phyloP scores from a whole-genome alignment of 2,329 filamentous ascomycete species.

The Leptographium flavum region DNA sequence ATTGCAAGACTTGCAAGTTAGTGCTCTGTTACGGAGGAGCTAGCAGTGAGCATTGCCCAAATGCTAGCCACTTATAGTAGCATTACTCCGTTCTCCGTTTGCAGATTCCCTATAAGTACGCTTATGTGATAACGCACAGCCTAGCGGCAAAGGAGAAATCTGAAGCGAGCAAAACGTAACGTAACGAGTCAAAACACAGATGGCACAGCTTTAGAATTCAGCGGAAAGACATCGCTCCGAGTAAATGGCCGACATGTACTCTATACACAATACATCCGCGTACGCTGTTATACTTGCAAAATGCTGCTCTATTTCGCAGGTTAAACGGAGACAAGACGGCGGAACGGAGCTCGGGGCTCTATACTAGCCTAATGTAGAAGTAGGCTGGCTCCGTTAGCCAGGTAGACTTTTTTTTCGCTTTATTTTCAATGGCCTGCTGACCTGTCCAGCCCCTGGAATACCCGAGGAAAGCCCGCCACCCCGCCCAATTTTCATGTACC shows the following conservation, averaged over 20 bases:
- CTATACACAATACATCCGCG: too few relatives aligned
- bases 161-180: too few relatives aligned
- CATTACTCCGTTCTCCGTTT: neutral
- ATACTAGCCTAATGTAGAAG: neutral
- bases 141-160: too few relatives aligned
- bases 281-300: too few relatives aligned
- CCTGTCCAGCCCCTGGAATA: conserved; percentile 1
- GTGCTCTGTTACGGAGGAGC: conserved; percentile 8
- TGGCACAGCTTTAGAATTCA: too few relatives aligned
- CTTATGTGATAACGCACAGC: neutral
- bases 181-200: too few relatives aligned
- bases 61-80: neutral
- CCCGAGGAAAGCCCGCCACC: conserved; percentile 2
- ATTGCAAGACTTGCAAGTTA: too few relatives aligned
- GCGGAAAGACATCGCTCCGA: too few relatives aligned
- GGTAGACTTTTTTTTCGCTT: conserved; percentile 5
- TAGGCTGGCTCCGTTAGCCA: conserved; percentile 3
- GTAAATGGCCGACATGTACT: too few relatives aligned
- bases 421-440: conserved; percentile 4
- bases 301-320: neutral
- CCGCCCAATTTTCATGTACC: conserved; percentile 1
- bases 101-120: neutral
- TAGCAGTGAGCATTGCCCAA: neutral
- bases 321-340: neutral
- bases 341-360: neutral